Evolutionary conservation across 805 yeast species (phyloP).

Genomic region (Ogataea corticis): DNA sequence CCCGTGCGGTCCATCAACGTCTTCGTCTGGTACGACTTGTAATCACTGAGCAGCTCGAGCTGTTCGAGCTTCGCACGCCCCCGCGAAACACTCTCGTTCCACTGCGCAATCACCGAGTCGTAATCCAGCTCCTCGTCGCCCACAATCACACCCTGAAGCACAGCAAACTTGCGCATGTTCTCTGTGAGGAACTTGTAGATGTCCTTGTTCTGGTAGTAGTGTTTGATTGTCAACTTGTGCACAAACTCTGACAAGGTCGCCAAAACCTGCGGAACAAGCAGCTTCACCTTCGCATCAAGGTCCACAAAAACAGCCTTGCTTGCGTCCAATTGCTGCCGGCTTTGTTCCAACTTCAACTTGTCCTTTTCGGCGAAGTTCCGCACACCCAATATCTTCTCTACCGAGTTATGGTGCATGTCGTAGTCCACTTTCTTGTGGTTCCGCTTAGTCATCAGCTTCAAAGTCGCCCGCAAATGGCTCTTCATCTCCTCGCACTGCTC

Average conservation of each 20-base stretch:
- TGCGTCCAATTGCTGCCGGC: conserved; percentile 35
- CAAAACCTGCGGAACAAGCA: conserved; percentile 47
- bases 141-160: conserved; percentile 34
- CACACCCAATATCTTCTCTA: conserved; percentile 40
- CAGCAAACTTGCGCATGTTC: conserved; percentile 29
- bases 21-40: conserved; percentile 39
- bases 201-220: conserved; percentile 40
- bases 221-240: conserved; percentile 40
- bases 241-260: conserved; percentile 50
- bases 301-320: conserved; percentile 35
- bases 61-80: conserved; percentile 42
- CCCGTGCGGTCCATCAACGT: conserved; percentile 36
- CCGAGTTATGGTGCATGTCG: conserved; percentile 38
- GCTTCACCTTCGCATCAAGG: conserved; percentile 41
- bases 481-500: conserved; percentile 42
- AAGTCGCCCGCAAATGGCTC: conserved; percentile 36
- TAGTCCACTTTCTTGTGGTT: conserved; percentile 44
- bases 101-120: conserved; percentile 38
- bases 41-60: conserved; percentile 37
- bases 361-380: conserved; percentile 40
- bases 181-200: conserved; percentile 35
- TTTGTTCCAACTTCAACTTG: conserved; percentile 33
- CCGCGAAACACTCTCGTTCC: conserved; percentile 39
- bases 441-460: conserved; percentile 45
- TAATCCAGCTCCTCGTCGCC: conserved; percentile 24